Evolutionary conservation across 1,139 yeast species (phyloP).

Genomic region (Scheffersomyces titani): DNA sequence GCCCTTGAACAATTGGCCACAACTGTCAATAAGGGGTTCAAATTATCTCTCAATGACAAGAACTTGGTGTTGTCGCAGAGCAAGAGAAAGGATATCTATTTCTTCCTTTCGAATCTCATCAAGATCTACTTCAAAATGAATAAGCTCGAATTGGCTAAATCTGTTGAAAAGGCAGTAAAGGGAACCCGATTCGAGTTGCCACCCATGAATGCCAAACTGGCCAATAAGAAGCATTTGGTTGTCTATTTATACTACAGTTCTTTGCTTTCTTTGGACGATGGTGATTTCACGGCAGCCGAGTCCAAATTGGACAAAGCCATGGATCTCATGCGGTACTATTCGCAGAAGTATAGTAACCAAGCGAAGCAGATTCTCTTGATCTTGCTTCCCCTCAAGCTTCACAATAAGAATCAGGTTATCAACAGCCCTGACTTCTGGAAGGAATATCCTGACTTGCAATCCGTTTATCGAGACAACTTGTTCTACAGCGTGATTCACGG

Average conservation of each 20-base stretch:
- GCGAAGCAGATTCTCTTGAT: slow-evolving; percentile 46
- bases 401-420: slow-evolving; percentile 38
- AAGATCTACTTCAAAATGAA: slow-evolving; percentile 69
- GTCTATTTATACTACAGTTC: slow-evolving; percentile 70
- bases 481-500: slow-evolving; percentile 56
- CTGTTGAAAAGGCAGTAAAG: slow-evolving; percentile 71
- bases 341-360: slow-evolving; percentile 26
- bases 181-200: slow-evolving; percentile 50
- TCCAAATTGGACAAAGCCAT: slow-evolving; percentile 52
- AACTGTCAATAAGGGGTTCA: slow-evolving; percentile 73
- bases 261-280: slow-evolving; percentile 61
- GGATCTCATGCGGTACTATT: slow-evolving; percentile 26
- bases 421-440: slow-evolving; percentile 33
- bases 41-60: slow-evolving; percentile 77
- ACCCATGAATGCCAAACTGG: slow-evolving; percentile 51
- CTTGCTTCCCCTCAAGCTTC: slow-evolving; percentile 56
- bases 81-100: slow-evolving; percentile 69
- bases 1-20: slow-evolving; percentile 59
- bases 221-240: slow-evolving; percentile 53
- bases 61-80: slow-evolving; percentile 50
- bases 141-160: slow-evolving; percentile 75
- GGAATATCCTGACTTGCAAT: slow-evolving; percentile 42
- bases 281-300: slow-evolving; percentile 55
- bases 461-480: slow-evolving; percentile 49
- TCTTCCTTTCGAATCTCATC: slow-evolving; percentile 72